These are phyloP conservation scores for Colletotrichum sojae DNA, from an alignment of 2,329 filamentous ascomycete species.

Conservation along the genomic window DNA sequence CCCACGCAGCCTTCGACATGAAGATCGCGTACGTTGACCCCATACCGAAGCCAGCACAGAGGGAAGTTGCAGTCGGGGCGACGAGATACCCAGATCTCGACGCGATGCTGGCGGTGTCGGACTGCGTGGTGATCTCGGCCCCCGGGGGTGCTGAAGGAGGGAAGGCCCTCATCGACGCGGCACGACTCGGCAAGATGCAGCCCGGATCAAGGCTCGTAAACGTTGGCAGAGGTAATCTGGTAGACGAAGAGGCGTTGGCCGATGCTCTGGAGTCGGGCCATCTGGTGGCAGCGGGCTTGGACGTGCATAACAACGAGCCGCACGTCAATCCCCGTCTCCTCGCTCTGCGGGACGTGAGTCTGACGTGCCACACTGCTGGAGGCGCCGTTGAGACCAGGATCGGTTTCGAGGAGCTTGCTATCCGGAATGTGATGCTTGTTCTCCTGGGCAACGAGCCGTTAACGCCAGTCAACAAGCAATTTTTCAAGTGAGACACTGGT, in stretches of 20 bases:
- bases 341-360: conserved; percentile 51
- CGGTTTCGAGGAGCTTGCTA: conserved; percentile 68
- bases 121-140: conserved; percentile 67
- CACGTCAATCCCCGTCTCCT: conserved; percentile 55
- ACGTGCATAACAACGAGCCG: conserved; percentile 62
- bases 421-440: conserved; percentile 67
- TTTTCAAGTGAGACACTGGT: conserved; percentile 48
- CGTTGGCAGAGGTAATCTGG: conserved; percentile 58
- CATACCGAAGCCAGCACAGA: conserved; percentile 52
- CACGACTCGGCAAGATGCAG: conserved; percentile 64
- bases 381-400: conserved; percentile 67
- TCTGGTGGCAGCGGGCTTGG: conserved; percentile 37
- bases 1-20: conserved; percentile 68
- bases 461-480: conserved; percentile 68
- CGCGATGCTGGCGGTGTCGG: conserved; percentile 60
- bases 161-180: conserved; percentile 53
- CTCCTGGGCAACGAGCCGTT: conserved; percentile 58
- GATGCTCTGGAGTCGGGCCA: conserved; percentile 40
- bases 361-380: conserved; percentile 69
- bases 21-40: conserved; percentile 68
- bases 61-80: conserved; percentile 59
- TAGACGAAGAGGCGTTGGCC: conserved; percentile 40
- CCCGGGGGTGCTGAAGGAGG: conserved; percentile 59
- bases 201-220: conserved; percentile 66
- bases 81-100: conserved; percentile 60